phyloP scores from a whole-genome alignment of 2,329 filamentous ascomycete genomes.

The Ophiocordyceps polyrhachis-furcata region DNA sequence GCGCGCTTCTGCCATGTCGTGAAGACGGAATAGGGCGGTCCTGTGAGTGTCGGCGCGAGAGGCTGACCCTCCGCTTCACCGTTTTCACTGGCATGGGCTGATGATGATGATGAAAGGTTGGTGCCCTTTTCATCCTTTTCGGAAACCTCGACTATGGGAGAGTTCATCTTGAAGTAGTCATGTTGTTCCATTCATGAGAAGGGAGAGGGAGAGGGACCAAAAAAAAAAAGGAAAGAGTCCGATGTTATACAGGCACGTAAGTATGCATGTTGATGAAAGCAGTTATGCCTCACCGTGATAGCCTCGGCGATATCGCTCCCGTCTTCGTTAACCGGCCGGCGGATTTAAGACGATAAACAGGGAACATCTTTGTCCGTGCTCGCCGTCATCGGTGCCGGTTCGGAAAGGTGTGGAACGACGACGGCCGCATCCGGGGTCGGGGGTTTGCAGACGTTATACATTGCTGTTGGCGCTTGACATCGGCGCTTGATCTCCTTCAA shows the following conservation, averaged over 20 bases:
- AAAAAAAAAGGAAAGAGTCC: not conserved
- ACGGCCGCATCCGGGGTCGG: not conserved
- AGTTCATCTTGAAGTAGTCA: not conserved
- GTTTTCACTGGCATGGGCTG: not conserved
- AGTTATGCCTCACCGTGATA: not conserved
- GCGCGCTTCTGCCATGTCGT: slow-evolving; percentile 20
- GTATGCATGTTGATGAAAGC: not conserved
- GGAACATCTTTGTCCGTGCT: not conserved
- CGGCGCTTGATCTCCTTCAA: not conserved
- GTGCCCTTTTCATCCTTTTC: not conserved
- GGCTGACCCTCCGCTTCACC: not conserved
- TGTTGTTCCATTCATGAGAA: not conserved
- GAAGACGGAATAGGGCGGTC: slow-evolving; percentile 17
- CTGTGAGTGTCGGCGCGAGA: not conserved
- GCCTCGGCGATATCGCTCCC: not conserved
- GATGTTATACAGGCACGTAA: too few relatives aligned
- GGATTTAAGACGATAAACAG: not conserved
- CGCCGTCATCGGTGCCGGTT: not conserved
- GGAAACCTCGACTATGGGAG: not conserved
- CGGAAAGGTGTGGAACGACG: not conserved
- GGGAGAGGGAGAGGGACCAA: not conserved
- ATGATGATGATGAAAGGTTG: not conserved
- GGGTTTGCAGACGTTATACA: not conserved
- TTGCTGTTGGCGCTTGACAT: not conserved
- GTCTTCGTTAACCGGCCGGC: not conserved